Evolutionary conservation across 495 filamentous ascomycete genomes (phyloP), one percentile per base, ranked within the genome.

Genomic region (Rhizodiscina lignyota): DNA sequence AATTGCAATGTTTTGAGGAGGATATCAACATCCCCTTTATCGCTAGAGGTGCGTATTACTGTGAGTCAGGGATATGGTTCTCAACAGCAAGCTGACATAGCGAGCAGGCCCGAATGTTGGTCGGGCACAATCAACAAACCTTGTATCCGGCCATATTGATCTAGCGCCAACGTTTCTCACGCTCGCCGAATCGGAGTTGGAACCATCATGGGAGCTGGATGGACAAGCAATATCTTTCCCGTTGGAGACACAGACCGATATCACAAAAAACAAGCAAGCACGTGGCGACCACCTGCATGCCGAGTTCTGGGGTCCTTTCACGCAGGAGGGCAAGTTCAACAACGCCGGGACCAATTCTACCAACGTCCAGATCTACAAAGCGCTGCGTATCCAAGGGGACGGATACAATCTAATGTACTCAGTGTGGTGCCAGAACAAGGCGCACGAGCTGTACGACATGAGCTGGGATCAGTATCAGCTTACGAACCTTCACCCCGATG

Each of bases 291-390:
- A 78, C 51, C 69, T 74, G 15, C 72, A 68, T 0, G 68, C 77
- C 11, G 75, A 80, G 42, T 77, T 61, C 42, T 79, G 75, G 75
- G 73, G n/a, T n/a, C n/a, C n/a, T n/a, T n/a, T n/a, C n/a, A n/a
- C n/a, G n/a, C n/a, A n/a, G n/a, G n/a, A n/a, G n/a, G n/a, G n/a
- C n/a, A n/a, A n/a, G n/a, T n/a, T n/a, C n/a, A n/a, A n/a, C n/a
- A n/a, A n/a, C n/a, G n/a, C n/a, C n/a, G n/a, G n/a, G n/a, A n/a
- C n/a, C n/a, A n/a, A n/a, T n/a, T n/a, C n/a, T 1, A 30, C 18
- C 10, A n/a, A 1, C 2, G 74, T 74, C 38, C 77, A 75, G 38
- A 76, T 71, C 0, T 80, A 78, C 54, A 78, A 78, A 48, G 68
- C 69, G 2, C 43, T 71, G 38, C 64, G 74, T 18, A 53, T 79